Conservation (phyloP, 2,329 filamentous ascomycete genomes). For the Pestalotiopsis sp. region DNA sequence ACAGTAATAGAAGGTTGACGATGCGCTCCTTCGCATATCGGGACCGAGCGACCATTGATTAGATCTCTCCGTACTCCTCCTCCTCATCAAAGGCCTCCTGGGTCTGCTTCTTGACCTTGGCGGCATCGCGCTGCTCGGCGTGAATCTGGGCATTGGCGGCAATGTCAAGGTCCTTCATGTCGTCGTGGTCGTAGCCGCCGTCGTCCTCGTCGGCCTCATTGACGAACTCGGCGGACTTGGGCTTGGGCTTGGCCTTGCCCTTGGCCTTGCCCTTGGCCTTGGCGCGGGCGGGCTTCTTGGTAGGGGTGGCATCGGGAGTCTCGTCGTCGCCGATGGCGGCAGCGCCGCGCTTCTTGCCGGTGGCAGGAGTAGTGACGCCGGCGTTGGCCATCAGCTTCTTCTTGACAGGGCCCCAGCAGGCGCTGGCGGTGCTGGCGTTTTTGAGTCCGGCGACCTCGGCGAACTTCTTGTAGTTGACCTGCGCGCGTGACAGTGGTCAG, state of each 20-base stretch:
- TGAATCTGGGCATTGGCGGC: neutral
- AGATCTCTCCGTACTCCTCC: no score
- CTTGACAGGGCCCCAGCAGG: conserved; percentile 9
- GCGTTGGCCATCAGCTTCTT: conserved; percentile 11
- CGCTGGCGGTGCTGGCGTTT: neutral
- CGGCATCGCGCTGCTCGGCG: neutral
- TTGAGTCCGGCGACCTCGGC: conserved; percentile 1
- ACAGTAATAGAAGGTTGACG: no score
- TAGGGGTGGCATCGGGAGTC: neutral
- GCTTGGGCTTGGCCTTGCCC: conserved; percentile 14
- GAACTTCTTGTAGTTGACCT: conserved; percentile 10
- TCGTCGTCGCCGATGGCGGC: neutral
- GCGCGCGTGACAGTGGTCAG: no score
- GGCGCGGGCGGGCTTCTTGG: conserved; percentile 16
- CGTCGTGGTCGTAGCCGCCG: neutral
- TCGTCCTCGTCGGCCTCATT: neutral
- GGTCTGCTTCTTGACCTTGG: neutral
- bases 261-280: conserved; percentile 24
- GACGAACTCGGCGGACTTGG: neutral
- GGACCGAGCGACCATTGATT: no score
- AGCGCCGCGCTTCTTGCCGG: neutral
- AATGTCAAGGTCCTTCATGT: neutral
- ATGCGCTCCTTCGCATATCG: no score
- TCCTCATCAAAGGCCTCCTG: no score
- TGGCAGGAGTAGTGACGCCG: neutral